phyloP scores from a whole-genome alignment of 257 asterid genomes.

The Solanum medicagineum region DNA sequence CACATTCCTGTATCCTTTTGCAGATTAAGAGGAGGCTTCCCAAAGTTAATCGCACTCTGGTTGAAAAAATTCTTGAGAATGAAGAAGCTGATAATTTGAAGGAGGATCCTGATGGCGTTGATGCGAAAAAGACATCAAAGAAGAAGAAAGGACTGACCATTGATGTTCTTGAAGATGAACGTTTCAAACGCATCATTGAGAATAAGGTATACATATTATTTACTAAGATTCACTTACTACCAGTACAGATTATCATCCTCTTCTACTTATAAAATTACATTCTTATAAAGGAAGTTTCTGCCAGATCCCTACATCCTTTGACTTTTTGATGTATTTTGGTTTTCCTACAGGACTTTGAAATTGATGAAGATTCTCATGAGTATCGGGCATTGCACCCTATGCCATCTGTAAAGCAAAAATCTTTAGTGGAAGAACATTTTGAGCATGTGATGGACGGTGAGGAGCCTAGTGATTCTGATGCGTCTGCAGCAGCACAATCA shows the following conservation, averaged over 20 bases:
- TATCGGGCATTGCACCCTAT: constrained; percentile 72
- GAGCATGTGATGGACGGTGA: constrained; percentile 52
- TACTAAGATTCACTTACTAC: not conserved
- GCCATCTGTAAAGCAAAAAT: constrained; percentile 41
- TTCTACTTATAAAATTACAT: not conserved
- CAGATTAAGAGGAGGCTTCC: constrained; percentile 77
- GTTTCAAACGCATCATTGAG: constrained; percentile 52
- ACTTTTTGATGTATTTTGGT: not conserved
- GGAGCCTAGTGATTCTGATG: constrained; percentile 49
- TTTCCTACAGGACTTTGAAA: constrained; percentile 65
- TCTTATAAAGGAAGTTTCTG: not conserved
- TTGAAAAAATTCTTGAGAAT: constrained; percentile 39
- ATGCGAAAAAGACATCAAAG: constrained; percentile 51
- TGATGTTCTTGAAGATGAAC: constrained; percentile 57
- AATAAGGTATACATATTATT: constrained; percentile 34
- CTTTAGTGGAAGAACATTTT: constrained; percentile 79
- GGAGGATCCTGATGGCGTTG: constrained; percentile 31
- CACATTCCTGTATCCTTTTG: not conserved
- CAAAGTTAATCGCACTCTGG: constrained; percentile 53
- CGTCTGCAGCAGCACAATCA: constrained; percentile 20
- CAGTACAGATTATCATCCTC: not conserved
- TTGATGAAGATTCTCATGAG: constrained; percentile 62
- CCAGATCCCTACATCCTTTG: not conserved
- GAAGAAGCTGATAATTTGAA: constrained; percentile 57
- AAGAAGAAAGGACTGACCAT: constrained; percentile 70